Evolutionary conservation across 306 rosid species (phyloP), one percentile per base, ranked within the genome.

Genomic region (Coriaria nepalensis): DNA sequence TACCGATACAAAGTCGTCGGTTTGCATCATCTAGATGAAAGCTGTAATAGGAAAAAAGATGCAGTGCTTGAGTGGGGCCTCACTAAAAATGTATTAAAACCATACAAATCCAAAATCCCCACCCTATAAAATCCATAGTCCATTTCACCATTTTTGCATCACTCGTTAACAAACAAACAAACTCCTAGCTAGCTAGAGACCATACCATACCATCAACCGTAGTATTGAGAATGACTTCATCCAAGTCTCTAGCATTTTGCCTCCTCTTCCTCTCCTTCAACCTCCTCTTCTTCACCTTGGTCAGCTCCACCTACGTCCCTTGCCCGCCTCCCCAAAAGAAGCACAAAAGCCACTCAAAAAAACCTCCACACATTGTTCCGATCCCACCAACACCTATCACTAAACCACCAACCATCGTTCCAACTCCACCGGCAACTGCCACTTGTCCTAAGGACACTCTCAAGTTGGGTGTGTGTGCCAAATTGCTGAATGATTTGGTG

Each of bases 381-480:
- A 4, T 2, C 40, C 53, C 5, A 33, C 32, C 6, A 5, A 4
- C 6, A 7, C 4, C 11, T 38, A 55, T 0, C 20, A 43, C 43
- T 62, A 67, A 5, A 15, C 6, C 32, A 15, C 12, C 11, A 45
- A 47, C 9, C 54, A 73, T 6, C 6, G 2, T 47, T n/a, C 37
- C 32, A 0, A 9, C 7, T 4, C 8, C 32, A 14, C 9, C 36
- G 6, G 6, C 36, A 8, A 15, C 10, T 14, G 9, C 6, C 45
- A 63, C 75, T 5, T 50, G 85, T 35, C 75, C 81, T 5, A 52
- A 2, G 9, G 68, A 71, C 43, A 37, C 78, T 14, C 33, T 78
- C 2, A 71, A 70, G 61, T n/a, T 78, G 0, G 78, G 78, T 11
- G 81, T 70, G 10, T 78, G 81, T 5, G 78, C 71, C 13, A 32